phyloP scores from a whole-genome alignment of 148 eudicot species.

The Rhododendron griersonianum region DNA sequence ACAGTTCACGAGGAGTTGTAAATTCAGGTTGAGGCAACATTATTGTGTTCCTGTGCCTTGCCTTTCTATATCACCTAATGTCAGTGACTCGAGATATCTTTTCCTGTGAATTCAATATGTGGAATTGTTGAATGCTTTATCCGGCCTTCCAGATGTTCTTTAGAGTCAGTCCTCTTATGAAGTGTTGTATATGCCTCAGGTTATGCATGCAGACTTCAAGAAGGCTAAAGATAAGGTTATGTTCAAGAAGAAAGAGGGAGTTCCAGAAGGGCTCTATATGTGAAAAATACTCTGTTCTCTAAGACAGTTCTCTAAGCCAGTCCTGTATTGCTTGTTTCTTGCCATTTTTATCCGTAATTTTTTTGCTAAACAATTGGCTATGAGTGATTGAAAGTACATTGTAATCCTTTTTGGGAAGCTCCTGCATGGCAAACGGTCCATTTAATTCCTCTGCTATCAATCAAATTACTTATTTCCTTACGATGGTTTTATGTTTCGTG shows the following conservation, averaged over 20 bases:
- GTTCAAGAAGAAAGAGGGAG: conserved; percentile 93
- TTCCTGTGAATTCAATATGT: background rate
- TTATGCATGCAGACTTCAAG: conserved; percentile 71
- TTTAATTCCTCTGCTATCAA: background rate
- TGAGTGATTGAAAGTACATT: background rate
- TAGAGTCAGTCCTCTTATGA: background rate
- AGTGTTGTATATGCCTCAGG: conserved; percentile 27
- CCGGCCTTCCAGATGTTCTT: background rate
- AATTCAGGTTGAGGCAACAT: background rate
- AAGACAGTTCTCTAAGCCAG: background rate
- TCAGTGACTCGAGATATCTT: background rate
- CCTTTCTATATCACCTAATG: background rate
- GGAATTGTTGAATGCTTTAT: background rate
- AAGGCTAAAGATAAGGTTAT: conserved; percentile 88
- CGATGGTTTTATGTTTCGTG: background rate
- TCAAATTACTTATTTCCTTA: background rate
- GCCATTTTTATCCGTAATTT: background rate
- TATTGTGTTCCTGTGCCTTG: background rate
- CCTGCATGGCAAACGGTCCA: background rate
- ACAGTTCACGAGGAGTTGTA: background rate
- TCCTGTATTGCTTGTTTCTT: background rate
- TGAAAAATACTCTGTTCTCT: conserved; percentile 18
- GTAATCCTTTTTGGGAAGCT: background rate
- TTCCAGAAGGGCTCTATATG: conserved; percentile 90
- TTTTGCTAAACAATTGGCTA: background rate